Evolutionary conservation across 2,329 filamentous ascomycete genomes (phyloP).

Genomic region (Aspergillus arachidicola): DNA sequence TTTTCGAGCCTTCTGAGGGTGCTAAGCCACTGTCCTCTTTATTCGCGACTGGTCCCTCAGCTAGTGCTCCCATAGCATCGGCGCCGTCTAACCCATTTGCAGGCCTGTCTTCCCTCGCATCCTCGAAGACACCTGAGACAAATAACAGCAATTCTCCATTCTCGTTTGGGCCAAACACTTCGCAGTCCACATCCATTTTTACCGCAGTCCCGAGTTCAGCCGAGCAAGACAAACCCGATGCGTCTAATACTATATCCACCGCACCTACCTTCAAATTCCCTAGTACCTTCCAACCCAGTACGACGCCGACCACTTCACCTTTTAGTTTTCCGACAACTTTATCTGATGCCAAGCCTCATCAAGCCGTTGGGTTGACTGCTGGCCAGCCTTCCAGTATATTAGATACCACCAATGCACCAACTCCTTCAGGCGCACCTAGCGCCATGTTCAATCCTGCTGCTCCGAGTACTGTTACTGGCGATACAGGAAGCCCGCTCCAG

Average conservation of each 20-base stretch:
- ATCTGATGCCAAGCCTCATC: conserved; percentile 2
- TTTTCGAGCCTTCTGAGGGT: conserved; percentile 17
- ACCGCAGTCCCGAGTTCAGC: neutral
- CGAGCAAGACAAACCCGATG: neutral
- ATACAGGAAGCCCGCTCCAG: neutral
- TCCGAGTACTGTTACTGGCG: neutral
- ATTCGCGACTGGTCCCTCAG: conserved; percentile 4
- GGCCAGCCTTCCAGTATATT: conserved; percentile 21
- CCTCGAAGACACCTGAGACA: conserved; percentile 3
- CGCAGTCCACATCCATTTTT: conserved; percentile 4
- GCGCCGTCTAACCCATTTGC: conserved; percentile 18
- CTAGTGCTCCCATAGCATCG: neutral
- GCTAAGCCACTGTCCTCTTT: conserved; percentile 14
- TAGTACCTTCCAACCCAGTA: conserved; percentile 4
- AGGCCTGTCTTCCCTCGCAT: conserved; percentile 8
- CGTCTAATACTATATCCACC: neutral
- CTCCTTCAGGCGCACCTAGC: neutral
- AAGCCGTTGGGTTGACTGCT: conserved; percentile 12
- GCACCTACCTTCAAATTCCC: conserved; percentile 2
- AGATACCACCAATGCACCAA: conserved; percentile 12
- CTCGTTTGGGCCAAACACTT: neutral
- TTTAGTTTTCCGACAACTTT: conserved; percentile 4
- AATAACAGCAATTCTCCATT: neutral
- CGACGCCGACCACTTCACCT: conserved; percentile 11
- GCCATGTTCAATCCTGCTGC: conserved; percentile 16